Evolutionary conservation across 371 early-diverging fungal species (phyloP).

Genomic region (Saksenaea oblongispora): DNA sequence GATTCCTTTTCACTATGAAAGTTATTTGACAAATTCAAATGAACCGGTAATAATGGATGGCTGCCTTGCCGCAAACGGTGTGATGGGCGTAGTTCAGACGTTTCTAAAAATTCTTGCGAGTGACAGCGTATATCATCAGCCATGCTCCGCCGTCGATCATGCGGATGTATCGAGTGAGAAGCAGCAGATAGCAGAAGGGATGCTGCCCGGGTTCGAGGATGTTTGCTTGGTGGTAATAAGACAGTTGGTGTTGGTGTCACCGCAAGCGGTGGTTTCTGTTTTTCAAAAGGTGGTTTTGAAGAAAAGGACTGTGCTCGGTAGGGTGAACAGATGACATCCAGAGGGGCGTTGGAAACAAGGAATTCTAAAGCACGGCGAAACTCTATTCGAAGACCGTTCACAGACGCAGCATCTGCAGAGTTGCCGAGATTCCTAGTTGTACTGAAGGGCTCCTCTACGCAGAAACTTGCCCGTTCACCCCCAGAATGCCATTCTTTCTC

Average conservation of each 20-base stretch:
- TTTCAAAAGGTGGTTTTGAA: background rate
- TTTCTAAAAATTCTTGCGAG: background rate
- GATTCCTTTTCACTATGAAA: background rate
- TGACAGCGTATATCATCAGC: background rate
- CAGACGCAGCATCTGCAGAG: slow-evolving; percentile 78
- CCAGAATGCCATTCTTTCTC: slow-evolving; percentile 81
- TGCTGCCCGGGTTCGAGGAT: background rate
- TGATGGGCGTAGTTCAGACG: background rate
- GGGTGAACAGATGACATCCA: slow-evolving; percentile 40
- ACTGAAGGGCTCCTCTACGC: slow-evolving; percentile 93
- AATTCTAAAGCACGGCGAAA: slow-evolving; percentile 72
- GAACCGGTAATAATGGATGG: background rate
- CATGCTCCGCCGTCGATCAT: background rate
- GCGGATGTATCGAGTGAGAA: background rate
- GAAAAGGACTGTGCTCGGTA: slow-evolving; percentile 1
- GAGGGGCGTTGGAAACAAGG: slow-evolving; percentile 44
- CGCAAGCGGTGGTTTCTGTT: background rate
- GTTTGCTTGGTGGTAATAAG: background rate
- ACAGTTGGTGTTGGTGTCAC: slow-evolving; percentile 3
- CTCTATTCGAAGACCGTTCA: slow-evolving; percentile 75
- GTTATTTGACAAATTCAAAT: background rate
- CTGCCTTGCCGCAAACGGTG: background rate
- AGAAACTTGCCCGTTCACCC: slow-evolving; percentile 61
- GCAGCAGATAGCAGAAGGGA: background rate
- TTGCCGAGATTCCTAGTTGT: slow-evolving; percentile 85